Evolutionary conservation across 2,329 filamentous ascomycete species (phyloP), one percentile per base, ranked within the genome.

Genomic region (Plectosphaerella cucumerina): DNA sequence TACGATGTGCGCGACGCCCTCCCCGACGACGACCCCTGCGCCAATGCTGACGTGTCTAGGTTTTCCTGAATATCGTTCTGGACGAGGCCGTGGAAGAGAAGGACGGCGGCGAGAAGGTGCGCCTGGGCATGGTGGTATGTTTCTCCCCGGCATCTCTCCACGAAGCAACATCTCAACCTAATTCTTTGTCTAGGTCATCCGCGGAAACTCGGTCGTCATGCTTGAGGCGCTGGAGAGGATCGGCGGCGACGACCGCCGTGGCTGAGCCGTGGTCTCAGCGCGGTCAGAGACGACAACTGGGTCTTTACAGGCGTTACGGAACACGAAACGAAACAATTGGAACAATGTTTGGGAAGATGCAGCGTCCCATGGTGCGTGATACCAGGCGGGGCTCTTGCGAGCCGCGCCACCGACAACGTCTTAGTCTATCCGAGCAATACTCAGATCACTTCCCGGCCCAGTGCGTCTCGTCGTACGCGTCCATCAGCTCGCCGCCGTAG

Each of bases 161-260:
- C 8, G 3, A 46, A n/a, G n/a, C 22, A 15, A 18, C 31, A 43
- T 12, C 14, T 8, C 33, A 14, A 4, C 33, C 67, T 73, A 52
- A 71, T 41, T 1, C n/a, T 9, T 3, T 9, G 3, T 17, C 22
- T 6, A 91, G 87, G 89, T 97, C 58, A 97, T 99, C 64, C 89
- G 95, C 61, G 94, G 94, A 58, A 99, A 99, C 74, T 96, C 93
- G 2, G 92, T 99, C 22, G 92, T 99, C 50, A 97, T 99, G 93
- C 82, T 99, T 50, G 95, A 99, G 73, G 90, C 85, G 10, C 70
- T 89, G 52, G 82, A 85, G 66, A 76, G 85, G 62, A 86, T 89
- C 59, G 82, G 81, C 56, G 81, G 82, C 53, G 80, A 82, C 62
- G 80, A 85, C 57, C 70, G 73, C 54, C 54, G 70, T 5, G 17